phyloP scores from a whole-genome alignment of 257 asterid genomes.

The Paulownia fortunei region DNA sequence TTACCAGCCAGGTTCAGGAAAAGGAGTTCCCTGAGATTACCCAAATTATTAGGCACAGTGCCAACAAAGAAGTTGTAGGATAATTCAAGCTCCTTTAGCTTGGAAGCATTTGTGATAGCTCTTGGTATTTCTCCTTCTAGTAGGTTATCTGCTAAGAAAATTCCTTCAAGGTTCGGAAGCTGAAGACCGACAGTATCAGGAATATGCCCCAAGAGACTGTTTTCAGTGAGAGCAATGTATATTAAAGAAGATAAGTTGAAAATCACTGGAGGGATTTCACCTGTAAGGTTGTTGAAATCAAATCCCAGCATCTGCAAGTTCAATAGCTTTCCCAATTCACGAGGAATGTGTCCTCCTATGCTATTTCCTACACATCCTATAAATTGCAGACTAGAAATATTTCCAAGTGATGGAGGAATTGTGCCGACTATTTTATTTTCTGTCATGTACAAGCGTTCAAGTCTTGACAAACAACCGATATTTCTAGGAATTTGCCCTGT shows the following conservation, averaged over 20 bases:
- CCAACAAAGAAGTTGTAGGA: constrained; percentile 42
- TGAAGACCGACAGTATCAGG: constrained; percentile 35
- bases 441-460: constrained; percentile 32
- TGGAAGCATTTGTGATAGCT: constrained; percentile 40
- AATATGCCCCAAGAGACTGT: constrained; percentile 35
- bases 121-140: constrained; percentile 40
- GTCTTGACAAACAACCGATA: constrained; percentile 39
- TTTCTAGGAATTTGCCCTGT: constrained; percentile 39
- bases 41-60: constrained; percentile 39
- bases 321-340: constrained; percentile 32
- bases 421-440: constrained; percentile 35
- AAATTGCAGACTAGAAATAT: constrained; percentile 39
- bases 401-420: constrained; percentile 41
- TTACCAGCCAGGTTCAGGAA: constrained; percentile 38
- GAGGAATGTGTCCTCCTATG: constrained; percentile 42
- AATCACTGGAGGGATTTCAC: constrained; percentile 43
- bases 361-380: constrained; percentile 35
- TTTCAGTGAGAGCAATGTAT: constrained; percentile 34
- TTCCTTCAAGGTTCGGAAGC: constrained; percentile 46
- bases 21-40: constrained; percentile 39
- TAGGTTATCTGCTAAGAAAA: constrained; percentile 36
- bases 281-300: constrained; percentile 36
- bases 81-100: constrained; percentile 36
- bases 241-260: constrained; percentile 46
- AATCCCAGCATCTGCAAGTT: constrained; percentile 42